Percentiles rank a stretch among this genome's conserved stretches.
phyloP scores from a whole-genome alignment of 176 grass and related monocot species.

The Eragrostis curvula region DNA sequence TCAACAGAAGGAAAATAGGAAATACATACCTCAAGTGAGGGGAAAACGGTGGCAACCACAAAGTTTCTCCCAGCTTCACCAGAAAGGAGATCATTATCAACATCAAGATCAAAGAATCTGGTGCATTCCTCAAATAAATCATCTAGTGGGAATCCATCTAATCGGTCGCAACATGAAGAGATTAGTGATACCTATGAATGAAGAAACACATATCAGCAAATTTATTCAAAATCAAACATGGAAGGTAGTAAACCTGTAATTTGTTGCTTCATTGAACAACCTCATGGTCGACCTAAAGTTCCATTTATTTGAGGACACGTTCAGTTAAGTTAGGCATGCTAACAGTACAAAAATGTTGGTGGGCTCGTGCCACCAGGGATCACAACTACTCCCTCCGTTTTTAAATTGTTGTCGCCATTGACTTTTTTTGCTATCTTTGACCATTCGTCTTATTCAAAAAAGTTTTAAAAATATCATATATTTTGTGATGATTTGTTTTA shows the following conservation, averaged over 20 bases:
- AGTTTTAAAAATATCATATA: no score
- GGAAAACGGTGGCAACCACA: slow-evolving; percentile 72
- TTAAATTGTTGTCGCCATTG: no score
- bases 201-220: slow-evolving; percentile 32
- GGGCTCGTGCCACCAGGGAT: background rate
- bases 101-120: slow-evolving; percentile 60
- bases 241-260: background rate
- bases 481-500: no score
- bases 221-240: slow-evolving; percentile 29
- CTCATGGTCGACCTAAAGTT: background rate
- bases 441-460: no score
- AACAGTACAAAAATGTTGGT: slow-evolving; percentile 10
- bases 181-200: slow-evolving; percentile 64
- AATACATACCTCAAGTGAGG: slow-evolving; percentile 62
- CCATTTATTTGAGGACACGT: background rate
- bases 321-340: background rate
- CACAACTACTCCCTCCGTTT: no score
- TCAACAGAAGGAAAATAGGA: slow-evolving; percentile 17
- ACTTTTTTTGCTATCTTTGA: no score
- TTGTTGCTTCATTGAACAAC: slow-evolving; percentile 9
- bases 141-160: slow-evolving; percentile 47
- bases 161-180: slow-evolving; percentile 32
- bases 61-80: slow-evolving; percentile 63
- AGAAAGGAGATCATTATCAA: slow-evolving; percentile 41
- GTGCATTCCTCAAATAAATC: slow-evolving; percentile 57